Evolutionary conservation across 1,284 basidiomycete genomes (phyloP).

Genomic region (Leccinum fuscescens): DNA sequence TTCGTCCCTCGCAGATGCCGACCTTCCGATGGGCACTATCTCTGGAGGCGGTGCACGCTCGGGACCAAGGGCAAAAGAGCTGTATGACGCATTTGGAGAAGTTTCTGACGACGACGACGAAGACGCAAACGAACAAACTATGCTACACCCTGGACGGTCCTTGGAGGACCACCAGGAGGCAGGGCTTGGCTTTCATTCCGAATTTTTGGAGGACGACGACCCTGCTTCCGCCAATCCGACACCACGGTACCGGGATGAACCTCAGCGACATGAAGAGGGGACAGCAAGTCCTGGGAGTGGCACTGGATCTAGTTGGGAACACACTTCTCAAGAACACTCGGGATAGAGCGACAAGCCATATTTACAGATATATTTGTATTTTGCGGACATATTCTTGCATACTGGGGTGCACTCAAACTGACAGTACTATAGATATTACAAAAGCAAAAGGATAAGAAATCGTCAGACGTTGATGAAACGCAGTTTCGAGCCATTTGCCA

Average conservation of each 20-base stretch:
- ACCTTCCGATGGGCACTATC: slow-evolving; percentile 71
- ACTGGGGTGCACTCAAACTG: slow-evolving; percentile 9
- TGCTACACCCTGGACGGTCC: slow-evolving; percentile 38
- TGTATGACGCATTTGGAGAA: slow-evolving; percentile 92
- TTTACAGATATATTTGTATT: slow-evolving; percentile 14
- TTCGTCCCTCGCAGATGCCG: slow-evolving; percentile 68
- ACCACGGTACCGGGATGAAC: slow-evolving; percentile 60
- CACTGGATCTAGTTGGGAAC: slow-evolving; percentile 71
- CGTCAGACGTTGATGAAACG: slow-evolving; percentile 46
- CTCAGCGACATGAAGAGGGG: slow-evolving; percentile 36
- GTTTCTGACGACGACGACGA: slow-evolving; percentile 66
- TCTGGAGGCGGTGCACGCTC: slow-evolving; percentile 35
- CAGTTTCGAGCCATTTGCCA: slow-evolving; percentile 75
- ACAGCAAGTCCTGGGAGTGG: slow-evolving; percentile 42
- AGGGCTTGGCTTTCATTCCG: slow-evolving; percentile 55
- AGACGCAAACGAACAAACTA: slow-evolving; percentile 67
- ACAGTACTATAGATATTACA: not conserved
- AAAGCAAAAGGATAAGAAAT: not conserved
- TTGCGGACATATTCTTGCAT: slow-evolving; percentile 15
- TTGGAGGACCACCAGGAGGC: slow-evolving; percentile 20
- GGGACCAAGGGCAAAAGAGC: slow-evolving; percentile 67
- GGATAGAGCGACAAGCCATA: slow-evolving; percentile 14
- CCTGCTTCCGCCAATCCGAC: slow-evolving; percentile 39
- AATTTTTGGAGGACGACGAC: slow-evolving; percentile 67
- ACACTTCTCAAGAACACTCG: slow-evolving; percentile 48